A percentile compares a stretch with the other conserved stretches of the same genome.
Conservation (phyloP, 257 asterid genomes). For the Phtheirospermum japonicum region DNA sequence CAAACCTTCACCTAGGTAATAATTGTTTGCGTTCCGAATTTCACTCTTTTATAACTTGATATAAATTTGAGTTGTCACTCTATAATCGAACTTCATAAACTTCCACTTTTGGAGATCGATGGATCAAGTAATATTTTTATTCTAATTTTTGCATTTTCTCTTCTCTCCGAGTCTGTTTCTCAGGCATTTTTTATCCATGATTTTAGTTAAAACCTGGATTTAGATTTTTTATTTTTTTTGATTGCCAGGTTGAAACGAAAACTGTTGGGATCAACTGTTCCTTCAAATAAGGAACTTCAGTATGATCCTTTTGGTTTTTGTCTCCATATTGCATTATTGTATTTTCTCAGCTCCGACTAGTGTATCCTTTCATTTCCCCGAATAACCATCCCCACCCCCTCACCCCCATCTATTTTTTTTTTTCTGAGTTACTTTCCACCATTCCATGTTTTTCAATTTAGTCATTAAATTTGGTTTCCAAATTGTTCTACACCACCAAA, state of each 20-base stretch:
- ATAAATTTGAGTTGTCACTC: neutral
- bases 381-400: too few relatives aligned
- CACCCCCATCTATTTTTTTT: neutral
- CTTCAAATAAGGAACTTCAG: slow-evolving; percentile 1
- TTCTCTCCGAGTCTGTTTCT: neutral
- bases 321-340: neutral
- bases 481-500: neutral
- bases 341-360: too few relatives aligned
- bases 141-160: neutral
- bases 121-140: neutral
- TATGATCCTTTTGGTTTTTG: neutral
- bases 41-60: neutral
- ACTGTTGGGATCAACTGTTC: neutral
- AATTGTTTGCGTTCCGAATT: neutral
- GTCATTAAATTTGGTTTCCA: neutral
- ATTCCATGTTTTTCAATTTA: slow-evolving; percentile 2
- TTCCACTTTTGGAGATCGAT: neutral
- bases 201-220: neutral
- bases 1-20: neutral
- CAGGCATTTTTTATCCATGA: neutral
- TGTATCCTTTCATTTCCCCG: too few relatives aligned
- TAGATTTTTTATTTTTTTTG: neutral
- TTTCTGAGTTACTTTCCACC: neutral
- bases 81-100: neutral
- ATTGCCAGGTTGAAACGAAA: too few relatives aligned